A percentile compares a stretch with the other conserved stretches of the same genome.
These are phyloP conservation scores for Saccharomyces mikatae DNA, from an alignment of 805 yeast species.

Conservation along the genomic window DNA sequence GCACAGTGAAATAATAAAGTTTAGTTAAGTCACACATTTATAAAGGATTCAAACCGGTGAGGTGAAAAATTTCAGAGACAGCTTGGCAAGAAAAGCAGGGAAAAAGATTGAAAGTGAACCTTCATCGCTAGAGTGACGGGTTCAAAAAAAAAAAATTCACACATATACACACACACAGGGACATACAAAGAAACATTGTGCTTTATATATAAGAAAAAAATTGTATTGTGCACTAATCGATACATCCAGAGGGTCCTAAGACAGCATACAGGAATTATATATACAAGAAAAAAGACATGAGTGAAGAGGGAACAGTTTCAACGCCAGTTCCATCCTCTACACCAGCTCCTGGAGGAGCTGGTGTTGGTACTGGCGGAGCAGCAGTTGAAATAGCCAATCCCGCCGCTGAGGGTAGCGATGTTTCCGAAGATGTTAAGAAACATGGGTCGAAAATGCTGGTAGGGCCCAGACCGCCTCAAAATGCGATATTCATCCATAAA, in stretches of 20 bases:
- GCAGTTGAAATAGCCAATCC: conserved; percentile 1
- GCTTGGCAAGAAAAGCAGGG: not conserved
- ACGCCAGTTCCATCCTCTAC: not conserved
- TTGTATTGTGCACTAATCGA: not conserved
- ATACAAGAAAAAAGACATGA: not conserved
- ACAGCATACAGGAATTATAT: not conserved
- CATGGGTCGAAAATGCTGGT: not conserved
- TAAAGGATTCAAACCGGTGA: not conserved
- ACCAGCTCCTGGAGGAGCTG: no score
- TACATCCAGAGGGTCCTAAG: not conserved
- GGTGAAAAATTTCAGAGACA: not conserved
- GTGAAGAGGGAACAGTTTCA: not conserved
- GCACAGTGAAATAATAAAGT: not conserved
- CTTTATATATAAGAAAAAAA: no score
- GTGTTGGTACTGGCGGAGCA: not conserved
- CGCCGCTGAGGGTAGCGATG: not conserved
- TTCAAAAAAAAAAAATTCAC: not conserved
- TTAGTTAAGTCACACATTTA: not conserved
- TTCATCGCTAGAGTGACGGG: not conserved
- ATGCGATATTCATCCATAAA: conserved; percentile 76
- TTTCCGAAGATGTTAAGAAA: not conserved
- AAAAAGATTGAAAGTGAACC: not conserved
- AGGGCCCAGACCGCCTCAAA: conserved; percentile 29
- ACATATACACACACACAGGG: not conserved
- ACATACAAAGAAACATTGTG: not conserved